Conservation (phyloP, 208 protist genomes). For the Entamoeba dispar region DNA sequence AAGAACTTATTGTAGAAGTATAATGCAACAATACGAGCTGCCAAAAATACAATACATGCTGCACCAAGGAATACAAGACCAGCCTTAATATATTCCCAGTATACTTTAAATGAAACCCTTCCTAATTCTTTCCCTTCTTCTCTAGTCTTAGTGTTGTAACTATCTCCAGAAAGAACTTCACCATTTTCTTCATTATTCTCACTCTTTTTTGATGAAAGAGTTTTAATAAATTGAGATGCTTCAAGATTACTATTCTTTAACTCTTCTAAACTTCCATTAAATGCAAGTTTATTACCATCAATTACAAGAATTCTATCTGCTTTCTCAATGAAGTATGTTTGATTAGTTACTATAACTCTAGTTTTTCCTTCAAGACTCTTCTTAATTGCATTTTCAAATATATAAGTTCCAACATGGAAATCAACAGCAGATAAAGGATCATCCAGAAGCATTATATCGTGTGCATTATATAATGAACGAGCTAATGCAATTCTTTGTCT, state of each 20-base stretch:
- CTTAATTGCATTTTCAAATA: neutral
- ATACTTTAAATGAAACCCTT: neutral
- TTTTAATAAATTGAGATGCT: neutral
- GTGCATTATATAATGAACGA: constrained; percentile 40
- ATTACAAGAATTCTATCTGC: neutral
- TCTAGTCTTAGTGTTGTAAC: neutral
- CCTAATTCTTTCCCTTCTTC: neutral
- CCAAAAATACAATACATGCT: neutral
- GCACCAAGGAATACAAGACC: neutral
- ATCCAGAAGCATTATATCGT: constrained; percentile 14
- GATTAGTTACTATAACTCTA: neutral
- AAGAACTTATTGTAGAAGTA: neutral
- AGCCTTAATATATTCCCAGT: neutral
- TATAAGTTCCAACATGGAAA: neutral
- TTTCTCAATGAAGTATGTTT: neutral
- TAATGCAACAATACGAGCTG: neutral
- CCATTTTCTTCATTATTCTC: neutral
- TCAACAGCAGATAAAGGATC: neutral
- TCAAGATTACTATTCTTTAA: neutral
- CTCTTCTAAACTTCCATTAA: neutral
- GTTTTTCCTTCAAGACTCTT: neutral
- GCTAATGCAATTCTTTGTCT: constrained; percentile 44
- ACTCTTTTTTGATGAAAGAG: neutral
- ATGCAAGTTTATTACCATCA: neutral
- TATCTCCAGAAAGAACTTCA: neutral